Evolutionary conservation across 1,284 basidiomycete species (phyloP).

Genomic region (Gastroboletus turbinatus): DNA sequence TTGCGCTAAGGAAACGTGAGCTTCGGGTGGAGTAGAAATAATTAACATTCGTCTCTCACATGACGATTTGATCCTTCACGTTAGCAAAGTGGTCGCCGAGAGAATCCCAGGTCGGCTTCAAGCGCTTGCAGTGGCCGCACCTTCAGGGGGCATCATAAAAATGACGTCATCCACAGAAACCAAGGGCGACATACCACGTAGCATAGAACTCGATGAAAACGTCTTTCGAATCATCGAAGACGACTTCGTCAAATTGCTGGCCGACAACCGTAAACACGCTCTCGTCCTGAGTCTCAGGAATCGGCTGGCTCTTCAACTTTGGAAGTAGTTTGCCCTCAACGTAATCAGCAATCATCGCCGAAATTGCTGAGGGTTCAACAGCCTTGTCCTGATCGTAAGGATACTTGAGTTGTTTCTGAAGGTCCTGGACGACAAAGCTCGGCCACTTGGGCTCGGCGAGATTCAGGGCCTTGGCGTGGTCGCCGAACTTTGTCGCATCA

Average conservation of each 20-base stretch:
- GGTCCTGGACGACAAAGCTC: slow-evolving; percentile 89
- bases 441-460: slow-evolving; percentile 87
- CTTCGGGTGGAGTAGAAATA: not conserved
- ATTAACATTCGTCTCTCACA: slow-evolving; percentile 53
- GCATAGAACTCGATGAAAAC: slow-evolving; percentile 98
- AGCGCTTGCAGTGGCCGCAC: slow-evolving; percentile 95
- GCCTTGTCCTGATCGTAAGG: slow-evolving; percentile 75
- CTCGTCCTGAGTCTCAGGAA: slow-evolving; percentile 84
- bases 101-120: slow-evolving; percentile 92
- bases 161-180: not conserved
- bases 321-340: slow-evolving; percentile 76
- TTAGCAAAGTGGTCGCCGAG: slow-evolving; percentile 85
- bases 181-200: slow-evolving; percentile 70
- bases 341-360: slow-evolving; percentile 66
- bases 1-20: slow-evolving; percentile 61
- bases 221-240: slow-evolving; percentile 88
- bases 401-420: slow-evolving; percentile 85
- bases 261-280: slow-evolving; percentile 85
- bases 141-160: slow-evolving; percentile 39
- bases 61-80: slow-evolving; percentile 77
- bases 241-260: slow-evolving; percentile 86
- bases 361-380: slow-evolving; percentile 55
- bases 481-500: slow-evolving; percentile 91
- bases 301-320: slow-evolving; percentile 87
- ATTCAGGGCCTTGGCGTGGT: slow-evolving; percentile 96